A percentile compares a stretch with the other conserved stretches of the same genome.
These are phyloP conservation scores for Choricystis sp. DNA, from an alignment of 139 green algal species.

Conservation along the genomic window DNA sequence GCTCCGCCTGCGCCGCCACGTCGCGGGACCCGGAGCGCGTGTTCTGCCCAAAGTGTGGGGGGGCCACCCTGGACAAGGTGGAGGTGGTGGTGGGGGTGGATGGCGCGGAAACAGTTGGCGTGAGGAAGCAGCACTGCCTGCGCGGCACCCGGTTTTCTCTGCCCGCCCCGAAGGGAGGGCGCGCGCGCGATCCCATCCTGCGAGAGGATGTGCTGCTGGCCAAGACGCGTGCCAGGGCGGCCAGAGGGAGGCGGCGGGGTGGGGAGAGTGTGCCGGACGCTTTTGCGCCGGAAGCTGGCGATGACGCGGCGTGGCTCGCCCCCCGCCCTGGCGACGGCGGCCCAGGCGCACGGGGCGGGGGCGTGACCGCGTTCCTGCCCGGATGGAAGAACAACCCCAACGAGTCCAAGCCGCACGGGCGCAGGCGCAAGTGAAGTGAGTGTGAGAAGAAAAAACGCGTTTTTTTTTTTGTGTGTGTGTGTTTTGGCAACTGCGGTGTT, in stretches of 20 bases:
- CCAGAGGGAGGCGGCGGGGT: constrained; percentile 4
- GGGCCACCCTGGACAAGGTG: constrained; percentile 69
- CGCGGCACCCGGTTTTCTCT: constrained; percentile 71
- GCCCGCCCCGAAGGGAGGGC: constrained; percentile 73
- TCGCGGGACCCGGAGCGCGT: constrained; percentile 48
- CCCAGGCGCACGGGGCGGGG: constrained; percentile 3
- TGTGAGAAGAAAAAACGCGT: background rate
- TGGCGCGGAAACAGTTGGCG: constrained; percentile 59
- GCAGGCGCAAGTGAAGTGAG: constrained; percentile 6
- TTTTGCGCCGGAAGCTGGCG: background rate
- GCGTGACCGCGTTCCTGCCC: constrained; percentile 25
- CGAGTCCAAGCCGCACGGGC: constrained; percentile 49
- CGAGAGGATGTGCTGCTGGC: constrained; percentile 72
- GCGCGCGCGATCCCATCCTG: constrained; percentile 50
- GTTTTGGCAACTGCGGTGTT: too few species aligned
- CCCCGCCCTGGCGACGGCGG: background rate
- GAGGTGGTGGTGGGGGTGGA: constrained; percentile 49
- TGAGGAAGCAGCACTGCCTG: constrained; percentile 58
- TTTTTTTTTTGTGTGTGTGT: too few species aligned
- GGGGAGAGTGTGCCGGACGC: too few species aligned
- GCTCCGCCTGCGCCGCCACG: constrained; percentile 54
- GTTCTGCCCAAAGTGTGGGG: constrained; percentile 89
- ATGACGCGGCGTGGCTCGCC: background rate
- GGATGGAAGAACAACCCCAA: constrained; percentile 70
- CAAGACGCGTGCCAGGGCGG: background rate